Conservation (phyloP, 768 basidiomycete species). For the Xerocomellus chrysenteron region DNA sequence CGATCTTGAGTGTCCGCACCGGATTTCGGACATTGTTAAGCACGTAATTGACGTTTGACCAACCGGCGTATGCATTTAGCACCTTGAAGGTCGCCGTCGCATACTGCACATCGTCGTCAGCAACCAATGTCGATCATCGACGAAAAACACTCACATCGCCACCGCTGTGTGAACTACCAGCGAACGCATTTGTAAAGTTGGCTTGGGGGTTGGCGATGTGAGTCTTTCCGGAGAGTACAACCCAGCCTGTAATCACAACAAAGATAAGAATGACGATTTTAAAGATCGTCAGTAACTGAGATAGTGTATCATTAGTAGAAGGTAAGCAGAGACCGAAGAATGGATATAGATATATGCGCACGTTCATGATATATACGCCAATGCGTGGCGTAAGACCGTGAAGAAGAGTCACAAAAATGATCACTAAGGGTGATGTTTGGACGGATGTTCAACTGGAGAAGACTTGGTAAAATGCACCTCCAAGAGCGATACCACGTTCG, state of each 20-base stretch:
- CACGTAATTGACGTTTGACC: conserved; percentile 59
- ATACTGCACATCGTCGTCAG: conserved; percentile 38
- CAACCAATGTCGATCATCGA: not conserved
- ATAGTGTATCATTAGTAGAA: conserved; percentile 13
- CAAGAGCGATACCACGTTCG: conserved; percentile 60
- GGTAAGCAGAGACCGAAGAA: too few relatives aligned
- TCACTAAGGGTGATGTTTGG: conserved; percentile 35
- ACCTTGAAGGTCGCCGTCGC: conserved; percentile 63
- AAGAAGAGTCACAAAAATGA: conserved; percentile 47
- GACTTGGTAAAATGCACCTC: conserved; percentile 34
- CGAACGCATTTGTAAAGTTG: conserved; percentile 59
- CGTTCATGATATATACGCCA: conserved; percentile 58
- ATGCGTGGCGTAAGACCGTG: conserved; percentile 51
- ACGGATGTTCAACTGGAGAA: not conserved
- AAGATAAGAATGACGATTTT: conserved; percentile 55
- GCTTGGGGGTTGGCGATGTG: conserved; percentile 53
- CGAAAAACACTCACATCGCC: conserved; percentile 38
- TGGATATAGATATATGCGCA: conserved; percentile 20
- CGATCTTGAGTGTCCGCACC: conserved; percentile 58
- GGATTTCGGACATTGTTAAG: conserved; percentile 47
- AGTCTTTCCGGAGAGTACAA: conserved; percentile 59
- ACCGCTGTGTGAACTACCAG: conserved; percentile 51
- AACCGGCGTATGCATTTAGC: conserved; percentile 46
- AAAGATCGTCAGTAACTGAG: conserved; percentile 46
- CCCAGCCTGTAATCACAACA: conserved; percentile 57